These are phyloP conservation scores for Ampelocalamus luodianensis DNA, from an alignment of 176 grass and related monocot species.

Conservation along the genomic window DNA sequence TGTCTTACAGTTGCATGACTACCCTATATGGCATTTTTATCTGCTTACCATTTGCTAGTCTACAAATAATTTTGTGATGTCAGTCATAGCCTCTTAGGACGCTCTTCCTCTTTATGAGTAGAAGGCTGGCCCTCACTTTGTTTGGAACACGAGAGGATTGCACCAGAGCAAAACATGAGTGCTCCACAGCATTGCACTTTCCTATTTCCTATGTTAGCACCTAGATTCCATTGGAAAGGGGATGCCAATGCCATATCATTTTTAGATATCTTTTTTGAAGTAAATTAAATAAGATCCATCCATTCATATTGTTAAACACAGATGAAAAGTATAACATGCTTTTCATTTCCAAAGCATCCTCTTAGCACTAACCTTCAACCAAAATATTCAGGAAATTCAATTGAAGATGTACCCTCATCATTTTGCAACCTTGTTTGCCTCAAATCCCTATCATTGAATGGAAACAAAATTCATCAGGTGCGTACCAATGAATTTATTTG, in stretches of 20 bases:
- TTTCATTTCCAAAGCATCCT: slow-evolving; percentile 12
- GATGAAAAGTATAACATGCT: background rate
- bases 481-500: background rate
- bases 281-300: background rate
- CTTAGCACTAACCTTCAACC: slow-evolving; percentile 32
- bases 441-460: slow-evolving; percentile 79
- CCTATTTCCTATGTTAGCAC: slow-evolving; percentile 1
- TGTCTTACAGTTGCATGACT: background rate
- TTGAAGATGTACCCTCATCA: slow-evolving; percentile 73
- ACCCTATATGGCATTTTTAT: slow-evolving; percentile 24
- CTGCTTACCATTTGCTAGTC: slow-evolving; percentile 13
- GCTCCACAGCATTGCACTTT: background rate
- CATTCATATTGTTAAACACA: slow-evolving; percentile 1
- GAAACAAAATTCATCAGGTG: slow-evolving; percentile 85
- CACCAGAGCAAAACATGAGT: slow-evolving; percentile 3
- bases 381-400: slow-evolving; percentile 72
- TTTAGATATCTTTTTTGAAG: background rate
- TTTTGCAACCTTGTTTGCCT: slow-evolving; percentile 78
- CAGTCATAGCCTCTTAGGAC: slow-evolving; percentile 26
- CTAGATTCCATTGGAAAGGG: background rate
- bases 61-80: slow-evolving; percentile 25
- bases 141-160: background rate
- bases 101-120: background rate
- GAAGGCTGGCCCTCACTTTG: slow-evolving; percentile 19
- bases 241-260: background rate